These are phyloP conservation scores for Dryadomyces quercivorus DNA, from an alignment of 2,329 filamentous ascomycete genomes.

Conservation along the genomic window DNA sequence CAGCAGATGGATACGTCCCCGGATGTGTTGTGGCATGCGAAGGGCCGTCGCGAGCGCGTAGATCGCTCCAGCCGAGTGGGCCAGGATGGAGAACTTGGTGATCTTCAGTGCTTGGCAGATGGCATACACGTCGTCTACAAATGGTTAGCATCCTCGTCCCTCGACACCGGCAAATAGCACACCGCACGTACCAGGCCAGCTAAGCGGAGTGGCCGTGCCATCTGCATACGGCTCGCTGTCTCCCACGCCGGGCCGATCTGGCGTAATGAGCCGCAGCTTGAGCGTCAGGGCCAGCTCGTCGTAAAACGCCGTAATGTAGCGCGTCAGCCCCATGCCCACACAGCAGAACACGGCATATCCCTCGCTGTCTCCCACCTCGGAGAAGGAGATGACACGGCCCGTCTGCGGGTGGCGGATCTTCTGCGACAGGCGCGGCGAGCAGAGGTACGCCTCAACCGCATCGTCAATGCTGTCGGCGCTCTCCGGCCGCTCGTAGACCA, in stretches of 20 bases:
- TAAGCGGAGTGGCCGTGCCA: constrained; percentile 71
- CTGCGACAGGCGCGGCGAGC: constrained; percentile 73
- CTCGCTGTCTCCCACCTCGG: constrained; percentile 85
- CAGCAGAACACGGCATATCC: constrained; percentile 93
- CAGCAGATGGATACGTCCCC: constrained; percentile 84
- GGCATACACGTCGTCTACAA: constrained; percentile 66
- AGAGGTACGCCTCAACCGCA: constrained; percentile 74
- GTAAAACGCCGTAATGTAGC: constrained; percentile 94
- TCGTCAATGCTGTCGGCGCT: constrained; percentile 83
- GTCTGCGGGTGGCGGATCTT: constrained; percentile 79
- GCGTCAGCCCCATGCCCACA: constrained; percentile 92
- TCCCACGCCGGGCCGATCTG: constrained; percentile 86
- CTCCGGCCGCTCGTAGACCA: constrained; percentile 58
- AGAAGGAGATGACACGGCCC: constrained; percentile 84
- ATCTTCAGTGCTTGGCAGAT: constrained; percentile 90
- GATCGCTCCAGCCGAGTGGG: constrained; percentile 94
- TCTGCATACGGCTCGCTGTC: constrained; percentile 80
- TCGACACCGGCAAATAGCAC: too few relatives aligned
- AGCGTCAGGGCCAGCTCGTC: constrained; percentile 86
- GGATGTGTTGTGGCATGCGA: constrained; percentile 90
- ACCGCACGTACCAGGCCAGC: constrained; percentile 69
- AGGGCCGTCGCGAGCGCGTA: constrained; percentile 92
- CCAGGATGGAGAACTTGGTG: constrained; percentile 89
- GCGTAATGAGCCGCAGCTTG: constrained; percentile 80
- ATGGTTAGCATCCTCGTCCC: constrained; percentile 18